phyloP scores from a whole-genome alignment of 2,329 filamentous ascomycete species.

The Colletotrichum sidae region DNA sequence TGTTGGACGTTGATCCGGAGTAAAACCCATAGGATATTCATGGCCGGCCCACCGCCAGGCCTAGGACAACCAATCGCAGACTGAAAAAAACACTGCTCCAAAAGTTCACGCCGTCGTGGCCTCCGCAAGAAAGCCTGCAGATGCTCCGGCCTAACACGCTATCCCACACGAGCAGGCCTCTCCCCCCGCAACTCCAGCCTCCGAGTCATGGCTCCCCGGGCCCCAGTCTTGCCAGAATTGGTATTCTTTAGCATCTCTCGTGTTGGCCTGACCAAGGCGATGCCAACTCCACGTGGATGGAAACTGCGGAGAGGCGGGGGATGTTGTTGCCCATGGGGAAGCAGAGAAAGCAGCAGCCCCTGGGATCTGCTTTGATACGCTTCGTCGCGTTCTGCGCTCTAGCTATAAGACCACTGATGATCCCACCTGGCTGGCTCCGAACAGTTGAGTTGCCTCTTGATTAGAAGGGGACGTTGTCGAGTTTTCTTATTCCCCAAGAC shows the following conservation, averaged over 20 bases:
- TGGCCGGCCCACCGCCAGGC: background rate
- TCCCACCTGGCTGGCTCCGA: constrained; percentile 8
- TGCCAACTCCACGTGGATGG: constrained; percentile 14
- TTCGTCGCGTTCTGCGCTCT: background rate
- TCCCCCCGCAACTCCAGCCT: constrained; percentile 15
- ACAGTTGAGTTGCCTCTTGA: no score
- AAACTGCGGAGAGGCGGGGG: constrained; percentile 29
- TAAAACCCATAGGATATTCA: background rate
- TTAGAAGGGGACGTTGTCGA: background rate
- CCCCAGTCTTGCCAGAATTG: constrained; percentile 11
- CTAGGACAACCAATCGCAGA: background rate
- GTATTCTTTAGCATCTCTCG: constrained; percentile 20
- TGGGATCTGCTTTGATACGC: background rate
- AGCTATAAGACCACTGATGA: constrained; percentile 17
- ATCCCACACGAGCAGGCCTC: constrained; percentile 2
- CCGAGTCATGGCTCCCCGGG: constrained; percentile 15
- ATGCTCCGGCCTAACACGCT: constrained; percentile 1
- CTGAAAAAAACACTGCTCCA: background rate
- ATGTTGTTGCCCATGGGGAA: constrained; percentile 17
- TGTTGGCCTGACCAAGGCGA: background rate
- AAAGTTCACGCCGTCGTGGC: background rate
- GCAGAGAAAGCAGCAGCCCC: background rate
- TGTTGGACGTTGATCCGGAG: background rate
- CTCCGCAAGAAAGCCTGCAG: constrained; percentile 17
- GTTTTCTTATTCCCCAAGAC: background rate